These are phyloP conservation scores for Marasmius oreades DNA, from an alignment of 1,284 basidiomycete genomes.

Conservation along the genomic window DNA sequence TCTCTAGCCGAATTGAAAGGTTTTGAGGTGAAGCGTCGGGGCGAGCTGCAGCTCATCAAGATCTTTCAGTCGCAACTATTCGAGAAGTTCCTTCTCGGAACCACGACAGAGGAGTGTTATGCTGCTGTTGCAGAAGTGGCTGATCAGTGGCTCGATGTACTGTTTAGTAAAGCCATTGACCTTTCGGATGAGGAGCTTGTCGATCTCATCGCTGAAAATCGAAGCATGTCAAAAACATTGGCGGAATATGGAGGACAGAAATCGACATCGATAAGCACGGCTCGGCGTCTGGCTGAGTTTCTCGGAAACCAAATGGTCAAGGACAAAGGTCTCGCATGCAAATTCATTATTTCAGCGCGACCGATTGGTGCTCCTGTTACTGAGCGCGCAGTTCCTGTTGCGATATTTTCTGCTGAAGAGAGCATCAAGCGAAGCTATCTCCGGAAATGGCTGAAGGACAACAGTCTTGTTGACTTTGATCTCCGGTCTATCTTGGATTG, in stretches of 20 bases:
- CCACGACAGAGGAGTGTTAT: slow-evolving; percentile 94
- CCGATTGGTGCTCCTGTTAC: slow-evolving; percentile 95
- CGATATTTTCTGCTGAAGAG: slow-evolving; percentile 96
- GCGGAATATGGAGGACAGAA: slow-evolving; percentile 97
- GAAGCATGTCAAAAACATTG: slow-evolving; percentile 97
- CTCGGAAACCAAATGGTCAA: slow-evolving; percentile 99
- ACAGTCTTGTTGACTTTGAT: slow-evolving; percentile 85
- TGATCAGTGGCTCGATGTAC: slow-evolving; percentile 96
- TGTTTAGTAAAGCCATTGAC: slow-evolving; percentile 83
- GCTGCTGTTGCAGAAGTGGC: slow-evolving; percentile 91
- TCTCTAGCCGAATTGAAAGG: slow-evolving; percentile 97
- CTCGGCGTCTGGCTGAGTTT: slow-evolving; percentile 94
- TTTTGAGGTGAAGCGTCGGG: slow-evolving; percentile 98
- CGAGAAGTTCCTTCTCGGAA: slow-evolving; percentile 93
- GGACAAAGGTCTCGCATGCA: slow-evolving; percentile 98
- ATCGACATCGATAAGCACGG: slow-evolving; percentile 97
- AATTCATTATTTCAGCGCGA: slow-evolving; percentile 97
- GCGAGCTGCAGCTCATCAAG: slow-evolving; percentile 98
- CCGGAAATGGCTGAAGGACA: slow-evolving; percentile 96
- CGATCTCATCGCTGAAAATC: slow-evolving; percentile 97
- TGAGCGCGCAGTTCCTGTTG: slow-evolving; percentile 96
- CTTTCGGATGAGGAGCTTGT: slow-evolving; percentile 92
- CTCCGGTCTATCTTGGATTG: slow-evolving; percentile 95
- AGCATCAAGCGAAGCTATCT: slow-evolving; percentile 88
- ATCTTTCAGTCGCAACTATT: slow-evolving; percentile 99